Evolutionary conservation across 2,329 filamentous ascomycete genomes (phyloP), one percentile per base, ranked within the genome.

Genomic region (Didymella pinodella): DNA sequence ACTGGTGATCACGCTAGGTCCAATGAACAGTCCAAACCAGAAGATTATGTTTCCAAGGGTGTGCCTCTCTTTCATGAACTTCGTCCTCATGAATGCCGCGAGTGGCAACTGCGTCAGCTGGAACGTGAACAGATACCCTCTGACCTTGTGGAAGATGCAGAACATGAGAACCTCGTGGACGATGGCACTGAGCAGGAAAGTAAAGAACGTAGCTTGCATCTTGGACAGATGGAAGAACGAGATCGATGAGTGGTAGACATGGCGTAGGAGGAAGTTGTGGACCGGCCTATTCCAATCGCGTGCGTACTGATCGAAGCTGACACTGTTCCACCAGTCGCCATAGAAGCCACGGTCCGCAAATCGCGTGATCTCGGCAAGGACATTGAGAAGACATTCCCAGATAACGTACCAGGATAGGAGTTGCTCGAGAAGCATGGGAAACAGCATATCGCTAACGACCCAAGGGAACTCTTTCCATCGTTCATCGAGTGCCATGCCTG

Each of bases 241-340:
- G 69, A 93, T 93, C 45, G 87, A 90, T 45, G 85, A 87, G 77
- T 93, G 90, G 71, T 93, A 93, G 59, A 93, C 91, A 69, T 93
- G 90, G 14, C 91, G 83, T 2, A 93, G 81, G 28, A 93, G 79
- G 75, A 93, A 93, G 67, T 89, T 88, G 71, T 93, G 90, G 4
- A 93, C 90, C 0, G 90, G 90, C n/a, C 86, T 80, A 72, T 93
- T 93, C 91, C 91, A 93, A 72, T 92, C 89, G 38, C 90, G 83
- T 4, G 90, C 90, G 68, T 91, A 94, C 71, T 92, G 88, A 68
- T 93, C 90, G 85, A 88, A 92, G 0, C 80, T 80, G 16, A 83
- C 75, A n/a, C 71, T 73, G 62, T 84, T 83, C 83, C 83, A 84
- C 82, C 82, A 82, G 64, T 81, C 78, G 60, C 81, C 78, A 61